Evolutionary conservation across 305 asterid genomes (phyloP).

Genomic region (Ajuga reptans): DNA sequence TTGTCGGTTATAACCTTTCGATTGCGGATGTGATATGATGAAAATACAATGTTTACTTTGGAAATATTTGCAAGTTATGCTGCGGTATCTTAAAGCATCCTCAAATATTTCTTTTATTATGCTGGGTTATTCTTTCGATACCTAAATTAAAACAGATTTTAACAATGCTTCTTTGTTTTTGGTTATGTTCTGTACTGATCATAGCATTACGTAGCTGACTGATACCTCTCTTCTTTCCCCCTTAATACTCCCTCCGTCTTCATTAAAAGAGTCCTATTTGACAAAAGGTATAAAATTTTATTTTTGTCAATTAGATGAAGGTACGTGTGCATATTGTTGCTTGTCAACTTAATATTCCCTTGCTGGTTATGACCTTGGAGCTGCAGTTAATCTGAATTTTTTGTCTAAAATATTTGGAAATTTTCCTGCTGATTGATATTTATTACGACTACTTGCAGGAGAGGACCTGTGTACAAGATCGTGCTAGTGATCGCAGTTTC

Average conservation of each 20-base stretch:
- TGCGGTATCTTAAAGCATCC: neutral
- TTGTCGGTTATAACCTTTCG: neutral
- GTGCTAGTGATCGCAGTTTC: conserved; percentile 63
- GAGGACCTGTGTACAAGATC: conserved; percentile 62
- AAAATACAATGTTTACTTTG: neutral
- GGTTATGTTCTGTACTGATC: too few relatives aligned
- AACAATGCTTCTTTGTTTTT: neutral
- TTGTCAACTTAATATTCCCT: neutral
- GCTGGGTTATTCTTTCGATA: too few relatives aligned
- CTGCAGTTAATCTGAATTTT: neutral
- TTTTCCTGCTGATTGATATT: conserved; percentile 13
- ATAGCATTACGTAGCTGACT: too few relatives aligned
- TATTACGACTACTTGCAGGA: conserved; percentile 45
- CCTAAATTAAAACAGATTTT: too few relatives aligned
- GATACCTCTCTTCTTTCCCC: neutral
- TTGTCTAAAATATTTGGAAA: neutral
- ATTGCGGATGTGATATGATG: neutral
- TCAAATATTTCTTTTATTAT: neutral
- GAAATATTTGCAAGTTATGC: neutral
- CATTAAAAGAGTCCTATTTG: too few relatives aligned
- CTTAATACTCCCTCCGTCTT: too few relatives aligned
- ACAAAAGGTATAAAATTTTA: too few relatives aligned
- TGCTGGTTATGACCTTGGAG: neutral
- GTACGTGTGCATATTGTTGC: neutral
- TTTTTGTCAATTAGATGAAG: too few relatives aligned